phyloP scores from a whole-genome alignment of 2,329 filamentous ascomycete genomes.

The Penicillium fuscoglaucum region DNA sequence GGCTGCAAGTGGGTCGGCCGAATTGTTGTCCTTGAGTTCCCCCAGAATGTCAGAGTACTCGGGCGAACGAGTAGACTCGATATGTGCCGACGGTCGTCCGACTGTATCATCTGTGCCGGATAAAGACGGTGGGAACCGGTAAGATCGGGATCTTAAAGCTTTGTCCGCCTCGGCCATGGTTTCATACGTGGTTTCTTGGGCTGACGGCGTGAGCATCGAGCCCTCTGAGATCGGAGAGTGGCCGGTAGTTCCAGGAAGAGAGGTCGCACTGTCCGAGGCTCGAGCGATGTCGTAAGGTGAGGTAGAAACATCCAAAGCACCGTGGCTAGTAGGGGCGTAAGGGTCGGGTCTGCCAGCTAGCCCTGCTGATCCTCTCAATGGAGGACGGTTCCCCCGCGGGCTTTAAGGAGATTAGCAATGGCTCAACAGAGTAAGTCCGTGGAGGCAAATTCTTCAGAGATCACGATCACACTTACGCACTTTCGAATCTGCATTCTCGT shows the following conservation, averaged over 20 bases:
- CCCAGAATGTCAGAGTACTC: slow-evolving; percentile 35
- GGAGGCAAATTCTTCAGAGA: background rate
- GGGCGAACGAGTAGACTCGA: slow-evolving; percentile 19
- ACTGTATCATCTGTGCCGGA: slow-evolving; percentile 17
- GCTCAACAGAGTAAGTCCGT: background rate
- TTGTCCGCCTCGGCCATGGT: slow-evolving; percentile 29
- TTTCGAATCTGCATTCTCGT: slow-evolving; percentile 78
- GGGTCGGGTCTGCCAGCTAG: slow-evolving; percentile 25
- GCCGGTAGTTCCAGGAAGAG: slow-evolving; percentile 32
- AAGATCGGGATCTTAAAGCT: slow-evolving; percentile 25
- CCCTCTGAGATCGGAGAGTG: slow-evolving; percentile 36
- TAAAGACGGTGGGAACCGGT: slow-evolving; percentile 20
- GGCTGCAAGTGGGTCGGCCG: slow-evolving; percentile 32
- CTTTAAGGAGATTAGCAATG: slow-evolving; percentile 22
- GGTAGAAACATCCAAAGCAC: slow-evolving; percentile 24
- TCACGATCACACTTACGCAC: slow-evolving; percentile 64
- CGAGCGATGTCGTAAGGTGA: slow-evolving; percentile 33
- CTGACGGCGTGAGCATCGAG: slow-evolving; percentile 30
- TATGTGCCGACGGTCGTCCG: slow-evolving; percentile 13
- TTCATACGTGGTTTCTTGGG: slow-evolving; percentile 28
- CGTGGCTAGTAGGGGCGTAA: slow-evolving; percentile 17
- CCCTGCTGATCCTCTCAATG: slow-evolving; percentile 22
- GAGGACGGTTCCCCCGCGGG: slow-evolving; percentile 38
- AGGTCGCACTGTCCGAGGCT: slow-evolving; percentile 34
- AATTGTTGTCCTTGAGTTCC: slow-evolving; percentile 32